Evolutionary conservation across 2,329 filamentous ascomycete species (phyloP).

Genomic region (Aspergillus vadensis): DNA sequence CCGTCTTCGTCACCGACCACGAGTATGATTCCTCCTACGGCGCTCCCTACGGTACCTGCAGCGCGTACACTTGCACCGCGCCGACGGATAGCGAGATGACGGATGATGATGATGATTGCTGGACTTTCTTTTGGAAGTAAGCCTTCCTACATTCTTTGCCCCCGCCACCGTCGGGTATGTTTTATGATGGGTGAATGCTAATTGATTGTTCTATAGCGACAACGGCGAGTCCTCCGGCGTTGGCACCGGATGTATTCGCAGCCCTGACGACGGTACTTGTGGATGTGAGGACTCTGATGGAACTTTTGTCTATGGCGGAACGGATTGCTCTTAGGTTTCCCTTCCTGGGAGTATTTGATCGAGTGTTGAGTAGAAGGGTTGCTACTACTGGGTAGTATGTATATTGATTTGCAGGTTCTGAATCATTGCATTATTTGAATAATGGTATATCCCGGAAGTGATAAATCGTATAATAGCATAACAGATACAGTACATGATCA

Average conservation of each 20-base stretch:
- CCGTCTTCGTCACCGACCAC: slow-evolving; percentile 47
- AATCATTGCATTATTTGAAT: too few species aligned
- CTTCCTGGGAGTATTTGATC: neutral
- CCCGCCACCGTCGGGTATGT: too few species aligned
- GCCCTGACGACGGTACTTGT: slow-evolving; percentile 42
- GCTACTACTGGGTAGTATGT: too few species aligned
- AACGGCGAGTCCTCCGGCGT: slow-evolving; percentile 24
- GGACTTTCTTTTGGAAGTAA: slow-evolving; percentile 46
- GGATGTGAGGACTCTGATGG: slow-evolving; percentile 48
- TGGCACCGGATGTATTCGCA: slow-evolving; percentile 41
- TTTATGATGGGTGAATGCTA: too few species aligned
- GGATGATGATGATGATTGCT: slow-evolving; percentile 39
- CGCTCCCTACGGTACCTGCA: slow-evolving; percentile 52
- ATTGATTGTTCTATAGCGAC: neutral
- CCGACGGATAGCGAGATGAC: slow-evolving; percentile 34
- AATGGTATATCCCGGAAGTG: too few species aligned
- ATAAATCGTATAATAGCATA: too few species aligned
- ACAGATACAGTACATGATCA: too few species aligned
- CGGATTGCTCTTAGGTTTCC: slow-evolving; percentile 21
- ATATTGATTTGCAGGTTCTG: too few species aligned
- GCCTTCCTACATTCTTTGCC: neutral
- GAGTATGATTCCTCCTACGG: slow-evolving; percentile 48
- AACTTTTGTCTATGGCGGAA: slow-evolving; percentile 36
- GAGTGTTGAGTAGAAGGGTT: neutral
- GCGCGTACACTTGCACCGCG: slow-evolving; percentile 44